Evolutionary conservation across 257 asterid genomes (phyloP).

Genomic region (Nicotiana noctiflora): DNA sequence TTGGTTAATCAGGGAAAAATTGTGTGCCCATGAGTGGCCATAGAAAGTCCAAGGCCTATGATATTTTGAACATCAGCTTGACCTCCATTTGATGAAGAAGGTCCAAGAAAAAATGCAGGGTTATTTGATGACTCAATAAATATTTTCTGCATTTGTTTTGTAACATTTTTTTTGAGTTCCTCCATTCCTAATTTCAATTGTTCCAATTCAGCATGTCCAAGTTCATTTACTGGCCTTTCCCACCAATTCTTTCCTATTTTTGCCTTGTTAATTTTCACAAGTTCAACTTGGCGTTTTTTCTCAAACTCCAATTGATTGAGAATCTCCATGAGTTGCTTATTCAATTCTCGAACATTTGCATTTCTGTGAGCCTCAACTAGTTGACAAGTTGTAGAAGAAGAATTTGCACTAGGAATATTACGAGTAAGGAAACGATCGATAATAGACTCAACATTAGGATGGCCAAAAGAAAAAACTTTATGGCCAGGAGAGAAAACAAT

Average conservation of each 20-base stretch:
- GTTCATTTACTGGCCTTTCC: conserved; percentile 31
- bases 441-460: conserved; percentile 29
- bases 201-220: conserved; percentile 27
- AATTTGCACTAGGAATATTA: neutral
- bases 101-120: conserved; percentile 10
- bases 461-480: conserved; percentile 38
- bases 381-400: conserved; percentile 14
- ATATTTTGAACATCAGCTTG: conserved; percentile 6
- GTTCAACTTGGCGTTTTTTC: conserved; percentile 23
- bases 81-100: conserved; percentile 11
- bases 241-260: conserved; percentile 28
- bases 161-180: conserved; percentile 25
- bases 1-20: neutral
- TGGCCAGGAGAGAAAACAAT: conserved; percentile 36
- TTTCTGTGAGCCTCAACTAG: conserved; percentile 41
- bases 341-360: conserved; percentile 32
- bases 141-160: conserved; percentile 20
- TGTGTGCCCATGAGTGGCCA: conserved; percentile 27
- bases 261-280: conserved; percentile 21
- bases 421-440: conserved; percentile 27
- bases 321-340: conserved; percentile 25
- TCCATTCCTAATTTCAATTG: conserved; percentile 38
- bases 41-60: conserved; percentile 27
- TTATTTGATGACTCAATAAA: conserved; percentile 13
- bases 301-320: conserved; percentile 23